Base-by-base conservation (phyloP, 768 basidiomycete genomes). In the Amanita muscaria region DNA sequence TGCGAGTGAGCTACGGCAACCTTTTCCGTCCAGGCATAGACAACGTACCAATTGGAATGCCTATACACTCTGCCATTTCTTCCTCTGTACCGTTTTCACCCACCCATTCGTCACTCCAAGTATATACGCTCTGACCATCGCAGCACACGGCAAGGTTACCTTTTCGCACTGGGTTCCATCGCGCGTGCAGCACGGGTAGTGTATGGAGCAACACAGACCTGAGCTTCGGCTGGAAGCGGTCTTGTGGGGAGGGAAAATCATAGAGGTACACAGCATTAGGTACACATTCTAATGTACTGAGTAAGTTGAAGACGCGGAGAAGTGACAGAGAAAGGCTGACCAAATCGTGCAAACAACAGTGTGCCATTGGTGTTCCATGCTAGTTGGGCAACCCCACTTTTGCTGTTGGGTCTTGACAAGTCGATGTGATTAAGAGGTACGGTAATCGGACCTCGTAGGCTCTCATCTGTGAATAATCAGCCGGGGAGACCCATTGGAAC, bases 1-100 rank as follows among this genome's bases (percentile, higher is more conserved):
- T 21, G n/a, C 14, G 4, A 22, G 16, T 27, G 15, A 31, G 23
- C 32, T n/a, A n/a, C 1, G 12, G 33, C 18, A 31, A 51, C 22
- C 23, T 35, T 14, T 30, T 37, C 24, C 47, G 48, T 56, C 48
- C 18, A 24, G 34, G 15, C 30, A 23, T 39, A 12, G 47, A 50
- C 44, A 22, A 76, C 88, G 64, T 57, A 86, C 87, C 77, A n/a
- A 83, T 76, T 25, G 92, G 92, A 3, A 96, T 77, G 5, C 88
- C 88, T 25, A 93, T 77, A 53, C 89, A 93, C 60, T 94, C 92
- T 2, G 89, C 88, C 64, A 90, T 83, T 55, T 90, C 89, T 55
- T 78, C 80, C 34, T 74, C 73, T 15, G 64, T 66, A 3, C 70
- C 74, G 4, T 61, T 67, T 35, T 78, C 78, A 22, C 69, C 72